Conservation (phyloP, 805 yeast genomes). For the Schwanniomyces sp. region DNA sequence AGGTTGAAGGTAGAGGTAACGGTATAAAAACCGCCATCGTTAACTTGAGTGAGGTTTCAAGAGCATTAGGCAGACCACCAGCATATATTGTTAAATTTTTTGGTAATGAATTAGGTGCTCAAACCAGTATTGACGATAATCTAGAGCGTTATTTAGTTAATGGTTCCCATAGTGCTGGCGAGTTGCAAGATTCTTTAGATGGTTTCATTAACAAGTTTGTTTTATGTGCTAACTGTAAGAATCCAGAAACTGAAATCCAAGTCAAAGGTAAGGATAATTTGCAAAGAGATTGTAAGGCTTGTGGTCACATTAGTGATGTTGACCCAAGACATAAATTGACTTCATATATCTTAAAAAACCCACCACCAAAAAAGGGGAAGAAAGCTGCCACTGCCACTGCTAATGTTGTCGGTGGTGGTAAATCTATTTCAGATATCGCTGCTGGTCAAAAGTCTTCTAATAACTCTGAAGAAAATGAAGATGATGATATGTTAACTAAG, state of each 20-base stretch:
- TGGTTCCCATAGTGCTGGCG: conserved; percentile 88
- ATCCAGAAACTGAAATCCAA: conserved; percentile 94
- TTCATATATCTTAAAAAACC: conserved; percentile 87
- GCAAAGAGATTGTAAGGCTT: conserved; percentile 95
- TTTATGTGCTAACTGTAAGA: conserved; percentile 90
- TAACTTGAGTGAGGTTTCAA: conserved; percentile 88
- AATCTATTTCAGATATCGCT: conserved; percentile 76
- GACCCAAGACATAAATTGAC: conserved; percentile 86
- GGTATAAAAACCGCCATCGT: conserved; percentile 96
- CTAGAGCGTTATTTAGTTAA: conserved; percentile 88
- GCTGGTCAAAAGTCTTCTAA: conserved; percentile 36
- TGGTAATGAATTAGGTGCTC: conserved; percentile 97
- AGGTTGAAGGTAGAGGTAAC: conserved; percentile 98
- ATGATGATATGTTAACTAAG: conserved; percentile 73
- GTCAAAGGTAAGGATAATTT: conserved; percentile 73
- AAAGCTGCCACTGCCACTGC: conserved; percentile 89
- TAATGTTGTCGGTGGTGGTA: conserved; percentile 85
- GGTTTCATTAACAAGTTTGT: conserved; percentile 93
- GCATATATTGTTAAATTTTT: conserved; percentile 90
- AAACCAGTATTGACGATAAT: conserved; percentile 76
- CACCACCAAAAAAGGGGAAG: conserved; percentile 71
- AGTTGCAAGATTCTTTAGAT: conserved; percentile 90
- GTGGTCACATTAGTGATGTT: conserved; percentile 85
- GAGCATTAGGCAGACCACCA: conserved; percentile 92
- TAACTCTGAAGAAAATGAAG: conserved; percentile 38